Evolutionary conservation across 2,329 filamentous ascomycete species (phyloP).

Genomic region (Clonostachys rosea): DNA sequence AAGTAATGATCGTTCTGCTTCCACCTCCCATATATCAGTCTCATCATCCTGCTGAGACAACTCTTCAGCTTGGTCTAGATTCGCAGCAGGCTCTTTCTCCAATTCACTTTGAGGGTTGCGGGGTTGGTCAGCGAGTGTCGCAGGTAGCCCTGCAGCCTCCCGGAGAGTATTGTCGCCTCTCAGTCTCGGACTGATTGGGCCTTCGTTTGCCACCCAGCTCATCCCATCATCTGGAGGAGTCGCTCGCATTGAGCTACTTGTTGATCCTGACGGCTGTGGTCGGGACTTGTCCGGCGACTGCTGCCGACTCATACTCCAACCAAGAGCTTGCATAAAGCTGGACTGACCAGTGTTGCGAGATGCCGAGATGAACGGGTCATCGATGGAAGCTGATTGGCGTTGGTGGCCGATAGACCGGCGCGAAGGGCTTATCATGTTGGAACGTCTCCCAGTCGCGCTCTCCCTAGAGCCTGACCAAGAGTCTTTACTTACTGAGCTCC

Average conservation of each 20-base stretch:
- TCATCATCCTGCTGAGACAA: slow-evolving; percentile 27
- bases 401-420: slow-evolving; percentile 5
- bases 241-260: slow-evolving; percentile 23
- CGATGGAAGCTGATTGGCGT: slow-evolving; percentile 5
- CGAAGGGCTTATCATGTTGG: slow-evolving; percentile 20
- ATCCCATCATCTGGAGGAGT: slow-evolving; percentile 28
- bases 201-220: slow-evolving; percentile 35
- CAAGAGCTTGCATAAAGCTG: slow-evolving; percentile 23
- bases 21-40: slow-evolving; percentile 53
- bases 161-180: slow-evolving; percentile 25
- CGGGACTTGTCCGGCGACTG: slow-evolving; percentile 2
- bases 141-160: slow-evolving; percentile 11
- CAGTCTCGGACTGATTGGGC: slow-evolving; percentile 26
- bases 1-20: slow-evolving; percentile 44
- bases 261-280: slow-evolving; percentile 15
- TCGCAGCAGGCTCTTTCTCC: no score
- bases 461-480: slow-evolving; percentile 19
- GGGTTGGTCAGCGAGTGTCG: background rate
- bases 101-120: no score
- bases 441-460: slow-evolving; percentile 10
- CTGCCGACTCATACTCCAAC: slow-evolving; percentile 9
- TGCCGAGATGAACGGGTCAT: slow-evolving; percentile 19
- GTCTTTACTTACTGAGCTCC: slow-evolving; percentile 29
- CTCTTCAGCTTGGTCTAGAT: background rate
- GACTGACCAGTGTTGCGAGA: slow-evolving; percentile 17